These are phyloP conservation scores for Vanrija sp. DNA, from an alignment of 1,284 basidiomycete genomes.

Conservation along the genomic window DNA sequence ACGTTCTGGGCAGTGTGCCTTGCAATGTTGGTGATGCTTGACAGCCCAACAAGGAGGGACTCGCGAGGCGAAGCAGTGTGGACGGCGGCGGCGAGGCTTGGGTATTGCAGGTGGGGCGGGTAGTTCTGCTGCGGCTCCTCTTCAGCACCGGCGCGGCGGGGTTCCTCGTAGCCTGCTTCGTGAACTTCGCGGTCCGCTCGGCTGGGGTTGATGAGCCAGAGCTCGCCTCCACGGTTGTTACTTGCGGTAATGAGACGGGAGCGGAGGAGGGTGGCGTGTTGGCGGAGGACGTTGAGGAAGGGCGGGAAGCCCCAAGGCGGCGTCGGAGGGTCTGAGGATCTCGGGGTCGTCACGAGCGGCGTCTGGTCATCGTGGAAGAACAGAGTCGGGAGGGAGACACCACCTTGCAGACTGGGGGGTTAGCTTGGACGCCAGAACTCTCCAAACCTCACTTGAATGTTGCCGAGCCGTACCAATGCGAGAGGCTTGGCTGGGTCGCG, in stretches of 20 bases:
- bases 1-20: constrained; percentile 86
- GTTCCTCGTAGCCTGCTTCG: constrained; percentile 40
- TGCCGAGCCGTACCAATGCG: constrained; percentile 48
- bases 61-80: constrained; percentile 33
- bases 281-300: constrained; percentile 66
- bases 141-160: constrained; percentile 8
- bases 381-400: constrained; percentile 81
- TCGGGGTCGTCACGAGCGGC: constrained; percentile 34
- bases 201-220: constrained; percentile 90
- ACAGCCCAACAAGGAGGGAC: constrained; percentile 67
- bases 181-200: constrained; percentile 85
- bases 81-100: constrained; percentile 19
- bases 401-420: constrained; percentile 77
- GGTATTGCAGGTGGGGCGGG: constrained; percentile 54
- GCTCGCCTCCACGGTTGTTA: constrained; percentile 49
- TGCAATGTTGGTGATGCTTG: constrained; percentile 82
- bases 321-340: constrained; percentile 16
- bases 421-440: constrained; percentile 45
- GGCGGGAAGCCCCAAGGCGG: constrained; percentile 58
- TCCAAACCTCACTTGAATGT: constrained; percentile 43
- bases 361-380: constrained; percentile 97
- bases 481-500: constrained; percentile 35
- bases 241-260: constrained; percentile 48
- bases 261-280: constrained; percentile 70
- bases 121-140: constrained; percentile 51